Evolutionary conservation across 495 filamentous ascomycete genomes (phyloP).

Genomic region (Penicillium canariense): DNA sequence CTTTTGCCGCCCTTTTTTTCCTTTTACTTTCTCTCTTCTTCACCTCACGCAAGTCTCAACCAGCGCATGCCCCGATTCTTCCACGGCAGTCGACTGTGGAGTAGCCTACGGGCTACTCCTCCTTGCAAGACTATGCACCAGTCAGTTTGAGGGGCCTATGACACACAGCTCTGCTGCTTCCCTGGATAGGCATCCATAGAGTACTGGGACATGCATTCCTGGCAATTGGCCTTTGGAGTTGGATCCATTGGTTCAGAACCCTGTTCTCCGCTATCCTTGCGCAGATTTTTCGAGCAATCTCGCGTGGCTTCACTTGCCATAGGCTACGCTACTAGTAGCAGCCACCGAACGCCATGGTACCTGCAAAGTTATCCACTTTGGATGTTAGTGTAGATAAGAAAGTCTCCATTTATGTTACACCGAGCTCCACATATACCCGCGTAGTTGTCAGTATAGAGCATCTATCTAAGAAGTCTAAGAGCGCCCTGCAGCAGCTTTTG

Average conservation of each 20-base stretch:
- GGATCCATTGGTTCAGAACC: too few species aligned
- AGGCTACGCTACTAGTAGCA: background rate
- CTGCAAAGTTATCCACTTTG: background rate
- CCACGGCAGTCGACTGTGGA: constrained; percentile 32
- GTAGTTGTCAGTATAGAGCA: background rate
- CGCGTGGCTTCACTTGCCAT: too few species aligned
- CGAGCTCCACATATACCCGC: background rate
- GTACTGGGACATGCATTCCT: constrained; percentile 38
- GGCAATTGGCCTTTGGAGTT: too few species aligned
- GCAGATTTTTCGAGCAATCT: too few species aligned
- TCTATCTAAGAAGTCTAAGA: too few species aligned
- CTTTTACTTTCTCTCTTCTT: constrained; percentile 20
- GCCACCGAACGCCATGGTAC: background rate
- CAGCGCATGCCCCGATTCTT: constrained; percentile 29
- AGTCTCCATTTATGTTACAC: background rate
- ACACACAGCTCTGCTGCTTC: constrained; percentile 20
- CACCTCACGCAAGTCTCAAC: constrained; percentile 36
- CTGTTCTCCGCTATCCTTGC: too few species aligned
- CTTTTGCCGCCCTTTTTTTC: constrained; percentile 5
- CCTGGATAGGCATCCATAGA: constrained; percentile 52
- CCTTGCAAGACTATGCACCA: constrained; percentile 45
- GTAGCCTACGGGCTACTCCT: constrained; percentile 21
- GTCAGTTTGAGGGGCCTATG: constrained; percentile 52
- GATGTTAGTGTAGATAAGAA: background rate
- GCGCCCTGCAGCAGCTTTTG: constrained; percentile 9